Evolutionary conservation across 768 basidiomycete genomes (phyloP), one percentile per base, ranked within the genome.

Genomic region (Suillus clintonianus): DNA sequence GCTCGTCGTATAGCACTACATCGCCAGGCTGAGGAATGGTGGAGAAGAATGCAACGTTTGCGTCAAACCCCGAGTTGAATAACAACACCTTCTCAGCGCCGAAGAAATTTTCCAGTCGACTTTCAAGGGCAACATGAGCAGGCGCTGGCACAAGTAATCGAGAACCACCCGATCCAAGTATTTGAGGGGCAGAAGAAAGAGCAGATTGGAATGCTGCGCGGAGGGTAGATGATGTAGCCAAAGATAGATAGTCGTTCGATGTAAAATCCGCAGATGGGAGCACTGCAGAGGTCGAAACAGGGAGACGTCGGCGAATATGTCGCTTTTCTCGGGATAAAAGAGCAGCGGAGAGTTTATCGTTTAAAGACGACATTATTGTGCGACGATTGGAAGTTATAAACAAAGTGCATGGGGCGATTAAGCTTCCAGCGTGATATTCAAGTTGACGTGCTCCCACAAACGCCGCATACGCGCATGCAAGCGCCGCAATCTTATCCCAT

Each of bases 31-130:
- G 92, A 0, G 95, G 95, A 0, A 97, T 76, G 51, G 85, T 85
- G 0, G 91, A 81, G 78, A 96, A 96, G 75, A 97, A 86, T 0
- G 89, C 91, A 3, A 89, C 90, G 72, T 97, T 99, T 10, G 95
- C 94, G 75, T 97, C 95, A 74, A 90, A 96, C 0, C 95, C 95
- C 0, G 92, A 95, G 75, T 94, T 95, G 84, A 95, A 96, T 5
- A 97, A 81, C 10, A 97, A 80, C 0, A 91, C 92, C 0, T 87
- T 80, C 41, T 82, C 83, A 7, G 85, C 78, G 17, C 74, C 68
- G 76, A 95, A 94, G 72, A 92, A 90, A 2, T 58, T 67, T 4
- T 80, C 79, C 10, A 95, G 80, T 3, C 94, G 85, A 5, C 75
- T 76, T 72, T 99, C 96, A 47, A 99, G 83, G 10, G 81, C 78